Evolutionary conservation across 2,329 filamentous ascomycete genomes (phyloP).

Genomic region (Akanthomyces uredinophilus): DNA sequence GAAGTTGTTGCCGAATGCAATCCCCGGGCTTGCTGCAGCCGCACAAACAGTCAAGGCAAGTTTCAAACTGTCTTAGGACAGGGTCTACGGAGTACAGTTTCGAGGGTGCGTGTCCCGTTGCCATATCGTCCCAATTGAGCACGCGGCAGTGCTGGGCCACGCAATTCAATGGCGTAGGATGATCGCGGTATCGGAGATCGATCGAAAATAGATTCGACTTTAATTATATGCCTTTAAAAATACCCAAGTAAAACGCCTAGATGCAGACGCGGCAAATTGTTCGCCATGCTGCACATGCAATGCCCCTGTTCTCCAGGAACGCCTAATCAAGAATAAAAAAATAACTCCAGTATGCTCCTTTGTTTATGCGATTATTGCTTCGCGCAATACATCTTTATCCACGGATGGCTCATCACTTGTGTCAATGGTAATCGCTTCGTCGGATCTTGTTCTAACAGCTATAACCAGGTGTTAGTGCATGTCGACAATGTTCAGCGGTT

Average conservation of each 20-base stretch:
- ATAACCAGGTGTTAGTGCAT: neutral
- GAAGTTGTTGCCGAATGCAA: no score
- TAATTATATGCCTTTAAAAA: neutral
- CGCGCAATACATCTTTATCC: conserved; percentile 20
- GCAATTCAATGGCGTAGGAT: no score
- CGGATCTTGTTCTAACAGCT: conserved; percentile 21
- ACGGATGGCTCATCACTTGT: conserved; percentile 20
- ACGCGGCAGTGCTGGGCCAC: no score
- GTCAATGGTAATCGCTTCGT: conserved; percentile 18
- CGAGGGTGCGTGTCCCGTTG: no score
- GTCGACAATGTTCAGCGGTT: neutral
- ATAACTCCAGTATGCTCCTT: neutral
- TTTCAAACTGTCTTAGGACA: no score
- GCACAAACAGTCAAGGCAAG: no score
- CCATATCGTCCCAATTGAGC: no score
- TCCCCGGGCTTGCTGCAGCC: no score
- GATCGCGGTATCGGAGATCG: no score
- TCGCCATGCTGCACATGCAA: neutral
- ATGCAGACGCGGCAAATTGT: neutral
- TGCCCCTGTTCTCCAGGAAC: neutral
- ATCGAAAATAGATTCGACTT: neutral
- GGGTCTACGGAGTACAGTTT: no score
- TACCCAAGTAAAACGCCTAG: neutral
- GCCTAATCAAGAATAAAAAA: neutral
- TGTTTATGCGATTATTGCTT: conserved; percentile 5